Evolutionary conservation across 768 basidiomycete genomes (phyloP).

Genomic region (Boletellus ananiceps): DNA sequence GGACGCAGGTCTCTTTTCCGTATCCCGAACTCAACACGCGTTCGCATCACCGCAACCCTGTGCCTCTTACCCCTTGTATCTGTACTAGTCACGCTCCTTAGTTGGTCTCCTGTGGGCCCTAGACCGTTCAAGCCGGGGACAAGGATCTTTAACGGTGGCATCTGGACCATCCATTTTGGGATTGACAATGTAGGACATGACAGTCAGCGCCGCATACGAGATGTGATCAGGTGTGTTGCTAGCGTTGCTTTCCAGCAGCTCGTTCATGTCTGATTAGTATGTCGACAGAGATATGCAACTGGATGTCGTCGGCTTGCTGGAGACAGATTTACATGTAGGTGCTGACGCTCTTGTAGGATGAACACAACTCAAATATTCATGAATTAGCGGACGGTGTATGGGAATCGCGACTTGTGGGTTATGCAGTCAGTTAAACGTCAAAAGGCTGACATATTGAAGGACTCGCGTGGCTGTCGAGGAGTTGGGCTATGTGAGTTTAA

Average conservation of each 20-base stretch:
- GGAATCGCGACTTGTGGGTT: slow-evolving; percentile 76
- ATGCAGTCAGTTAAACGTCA: background rate
- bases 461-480: slow-evolving; percentile 76
- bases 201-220: slow-evolving; percentile 32
- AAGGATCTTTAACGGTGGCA: slow-evolving; percentile 72
- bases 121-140: slow-evolving; percentile 58
- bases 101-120: slow-evolving; percentile 46
- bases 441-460: slow-evolving; percentile 33
- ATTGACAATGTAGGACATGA: slow-evolving; percentile 37
- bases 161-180: slow-evolving; percentile 93
- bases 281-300: slow-evolving; percentile 67
- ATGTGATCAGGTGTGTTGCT: slow-evolving; percentile 56
- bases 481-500: slow-evolving; percentile 66
- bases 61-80: slow-evolving; percentile 43
- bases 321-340: slow-evolving; percentile 81
- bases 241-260: background rate
- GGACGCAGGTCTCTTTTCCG: slow-evolving; percentile 1
- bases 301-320: slow-evolving; percentile 80
- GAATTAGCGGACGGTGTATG: slow-evolving; percentile 63
- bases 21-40: slow-evolving; percentile 19
- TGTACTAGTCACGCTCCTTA: slow-evolving; percentile 50
- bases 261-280: background rate
- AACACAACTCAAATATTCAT: background rate
- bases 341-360: background rate
- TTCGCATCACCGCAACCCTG: slow-evolving; percentile 33